Evolutionary conservation across 768 basidiomycete species (phyloP).

Genomic region (Mycena metata): DNA sequence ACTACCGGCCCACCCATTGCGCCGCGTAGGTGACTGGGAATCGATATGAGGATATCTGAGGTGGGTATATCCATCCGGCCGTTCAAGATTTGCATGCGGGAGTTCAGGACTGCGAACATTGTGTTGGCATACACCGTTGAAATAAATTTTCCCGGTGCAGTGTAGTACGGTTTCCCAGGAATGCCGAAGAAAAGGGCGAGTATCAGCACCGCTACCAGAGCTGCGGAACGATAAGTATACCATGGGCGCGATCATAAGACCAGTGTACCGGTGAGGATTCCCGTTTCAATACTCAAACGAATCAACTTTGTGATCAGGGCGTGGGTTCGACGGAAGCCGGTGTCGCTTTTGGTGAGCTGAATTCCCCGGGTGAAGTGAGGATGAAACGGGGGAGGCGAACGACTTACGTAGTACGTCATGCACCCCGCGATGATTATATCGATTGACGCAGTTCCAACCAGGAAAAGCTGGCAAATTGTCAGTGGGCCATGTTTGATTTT

Average conservation of each 20-base stretch:
- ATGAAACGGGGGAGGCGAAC: background rate
- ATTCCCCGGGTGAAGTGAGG: background rate
- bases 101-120: conserved; percentile 2
- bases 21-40: too few species aligned
- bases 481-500: too few species aligned
- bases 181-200: too few species aligned
- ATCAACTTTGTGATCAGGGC: background rate
- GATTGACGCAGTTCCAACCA: background rate
- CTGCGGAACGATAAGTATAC: too few species aligned
- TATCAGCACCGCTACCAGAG: too few species aligned
- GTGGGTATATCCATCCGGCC: background rate
- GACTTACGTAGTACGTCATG: conserved; percentile 2
- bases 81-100: background rate
- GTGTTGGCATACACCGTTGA: conserved; percentile 5
- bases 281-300: too few species aligned
- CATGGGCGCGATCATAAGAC: too few species aligned
- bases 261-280: too few species aligned
- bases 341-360: background rate
- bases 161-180: background rate
- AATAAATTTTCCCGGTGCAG: background rate
- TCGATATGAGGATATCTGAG: too few species aligned
- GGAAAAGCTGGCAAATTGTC: background rate
- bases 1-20: too few species aligned
- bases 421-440: background rate
- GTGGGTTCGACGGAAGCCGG: background rate